Percentiles rank a stretch among this genome's conserved stretches.
Evolutionary conservation across 2,329 filamentous ascomycete genomes (phyloP).

Genomic region (Xylariaceae sp.): DNA sequence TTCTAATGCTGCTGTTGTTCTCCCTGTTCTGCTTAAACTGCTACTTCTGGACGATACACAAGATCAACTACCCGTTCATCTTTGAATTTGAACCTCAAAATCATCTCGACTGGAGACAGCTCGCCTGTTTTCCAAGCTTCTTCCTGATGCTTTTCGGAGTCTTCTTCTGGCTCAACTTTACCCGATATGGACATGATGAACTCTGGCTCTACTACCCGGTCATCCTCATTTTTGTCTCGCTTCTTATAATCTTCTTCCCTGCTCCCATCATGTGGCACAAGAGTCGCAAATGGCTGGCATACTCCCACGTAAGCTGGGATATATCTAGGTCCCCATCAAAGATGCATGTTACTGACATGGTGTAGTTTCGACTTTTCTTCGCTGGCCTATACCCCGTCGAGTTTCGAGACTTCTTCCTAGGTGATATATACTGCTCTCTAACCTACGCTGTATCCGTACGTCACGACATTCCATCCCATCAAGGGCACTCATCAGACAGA

Average conservation of each 20-base stretch:
- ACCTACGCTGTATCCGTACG: conserved; percentile 83
- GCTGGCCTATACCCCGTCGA: conserved; percentile 90
- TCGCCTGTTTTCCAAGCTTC: conserved; percentile 80
- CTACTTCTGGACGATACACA: conserved; percentile 72
- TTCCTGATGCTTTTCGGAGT: conserved; percentile 74
- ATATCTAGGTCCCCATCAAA: neutral
- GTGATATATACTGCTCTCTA: conserved; percentile 94
- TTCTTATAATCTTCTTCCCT: conserved; percentile 69
- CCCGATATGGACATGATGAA: conserved; percentile 54
- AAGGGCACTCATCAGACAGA: neutral
- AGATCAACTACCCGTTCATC: conserved; percentile 94
- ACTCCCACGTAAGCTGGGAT: conserved; percentile 67
- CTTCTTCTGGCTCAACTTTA: conserved; percentile 86
- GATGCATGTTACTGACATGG: conserved; percentile 26
- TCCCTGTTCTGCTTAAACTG: conserved; percentile 82
- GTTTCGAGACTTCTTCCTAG: conserved; percentile 94
- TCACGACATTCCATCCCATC: conserved; percentile 19
- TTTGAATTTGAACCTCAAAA: conserved; percentile 92
- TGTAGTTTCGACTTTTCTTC: conserved; percentile 73
- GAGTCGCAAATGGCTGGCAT: conserved; percentile 78
- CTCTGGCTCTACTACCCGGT: conserved; percentile 86
- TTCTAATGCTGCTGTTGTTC: conserved; percentile 74
- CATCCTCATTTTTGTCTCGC: conserved; percentile 64
- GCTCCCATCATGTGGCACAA: conserved; percentile 66
- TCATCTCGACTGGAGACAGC: conserved; percentile 81